Conservation (phyloP, 1,284 basidiomycete genomes). For the Coniferiporia sulphurascens region DNA sequence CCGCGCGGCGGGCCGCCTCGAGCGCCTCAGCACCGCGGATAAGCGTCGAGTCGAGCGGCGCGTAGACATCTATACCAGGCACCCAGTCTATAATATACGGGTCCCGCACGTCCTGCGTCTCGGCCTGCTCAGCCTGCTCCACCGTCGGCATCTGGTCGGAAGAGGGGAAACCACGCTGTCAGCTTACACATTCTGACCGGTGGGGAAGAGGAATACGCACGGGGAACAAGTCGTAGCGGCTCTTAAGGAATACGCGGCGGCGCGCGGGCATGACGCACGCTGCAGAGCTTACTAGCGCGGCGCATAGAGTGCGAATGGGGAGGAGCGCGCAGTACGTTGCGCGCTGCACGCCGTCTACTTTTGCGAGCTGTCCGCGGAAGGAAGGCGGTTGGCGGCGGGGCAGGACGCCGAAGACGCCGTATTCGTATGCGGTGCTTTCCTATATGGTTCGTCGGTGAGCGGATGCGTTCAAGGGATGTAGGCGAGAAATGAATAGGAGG, state of each 20-base stretch:
- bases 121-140: background rate
- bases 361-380: background rate
- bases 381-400: background rate
- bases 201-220: background rate
- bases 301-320: background rate
- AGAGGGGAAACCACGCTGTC: background rate
- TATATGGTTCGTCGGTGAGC: background rate
- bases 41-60: background rate
- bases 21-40: conserved; percentile 9
- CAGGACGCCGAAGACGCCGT: background rate
- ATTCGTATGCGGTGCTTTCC: background rate
- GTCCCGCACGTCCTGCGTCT: background rate
- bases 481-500: background rate
- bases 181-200: background rate
- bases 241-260: background rate
- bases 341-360: background rate
- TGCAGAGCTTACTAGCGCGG: background rate
- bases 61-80: background rate
- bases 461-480: background rate
- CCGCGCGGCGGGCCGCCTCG: conserved; percentile 8
- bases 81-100: too few relatives aligned
- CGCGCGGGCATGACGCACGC: background rate
- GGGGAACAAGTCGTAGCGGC: background rate
- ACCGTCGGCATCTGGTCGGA: background rate
- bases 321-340: background rate